These are phyloP conservation scores for Dillenia suffruticosa DNA, from an alignment of 164 flowering plant genomes.

Conservation along the genomic window DNA sequence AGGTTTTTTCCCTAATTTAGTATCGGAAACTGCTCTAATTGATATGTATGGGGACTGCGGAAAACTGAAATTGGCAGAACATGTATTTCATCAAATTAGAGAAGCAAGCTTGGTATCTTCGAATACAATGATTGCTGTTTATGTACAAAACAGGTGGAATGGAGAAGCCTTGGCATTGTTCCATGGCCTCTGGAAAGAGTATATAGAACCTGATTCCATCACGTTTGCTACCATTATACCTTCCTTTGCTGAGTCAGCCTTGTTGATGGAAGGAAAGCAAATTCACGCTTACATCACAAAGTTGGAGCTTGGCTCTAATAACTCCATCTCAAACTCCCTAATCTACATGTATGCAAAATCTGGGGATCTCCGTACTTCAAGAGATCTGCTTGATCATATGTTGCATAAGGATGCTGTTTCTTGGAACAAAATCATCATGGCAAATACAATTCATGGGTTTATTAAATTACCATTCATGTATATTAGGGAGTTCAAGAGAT, in stretches of 20 bases:
- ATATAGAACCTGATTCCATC: conserved; percentile 40
- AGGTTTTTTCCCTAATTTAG: conserved; percentile 48
- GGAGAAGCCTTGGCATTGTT: conserved; percentile 31
- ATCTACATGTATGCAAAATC: conserved; percentile 62
- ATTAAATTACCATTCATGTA: too few species aligned
- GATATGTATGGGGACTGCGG: conserved; percentile 55
- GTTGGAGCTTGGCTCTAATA: conserved; percentile 20
- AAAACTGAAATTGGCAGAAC: conserved; percentile 26
- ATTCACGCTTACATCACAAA: conserved; percentile 46
- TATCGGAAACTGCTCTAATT: conserved; percentile 58
- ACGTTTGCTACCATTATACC: conserved; percentile 58
- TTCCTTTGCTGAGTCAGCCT: conserved; percentile 47
- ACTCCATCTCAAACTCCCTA: conserved; percentile 46
- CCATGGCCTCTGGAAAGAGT: conserved; percentile 16
- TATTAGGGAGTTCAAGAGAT: too few species aligned
- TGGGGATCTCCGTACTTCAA: conserved; percentile 46
- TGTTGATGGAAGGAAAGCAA: conserved; percentile 40
- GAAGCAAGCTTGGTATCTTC: conserved; percentile 28
- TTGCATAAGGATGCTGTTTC: conserved; percentile 47
- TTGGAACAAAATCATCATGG: conserved; percentile 73
- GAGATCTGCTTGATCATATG: conserved; percentile 38
- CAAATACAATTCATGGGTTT: conserved; percentile 62
- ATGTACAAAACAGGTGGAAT: conserved; percentile 26
- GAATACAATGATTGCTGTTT: conserved; percentile 42
- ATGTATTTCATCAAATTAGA: conserved; percentile 31